These are phyloP conservation scores for Teratosphaeria gauchensis DNA, from an alignment of 2,329 filamentous ascomycete genomes.

Conservation along the genomic window DNA sequence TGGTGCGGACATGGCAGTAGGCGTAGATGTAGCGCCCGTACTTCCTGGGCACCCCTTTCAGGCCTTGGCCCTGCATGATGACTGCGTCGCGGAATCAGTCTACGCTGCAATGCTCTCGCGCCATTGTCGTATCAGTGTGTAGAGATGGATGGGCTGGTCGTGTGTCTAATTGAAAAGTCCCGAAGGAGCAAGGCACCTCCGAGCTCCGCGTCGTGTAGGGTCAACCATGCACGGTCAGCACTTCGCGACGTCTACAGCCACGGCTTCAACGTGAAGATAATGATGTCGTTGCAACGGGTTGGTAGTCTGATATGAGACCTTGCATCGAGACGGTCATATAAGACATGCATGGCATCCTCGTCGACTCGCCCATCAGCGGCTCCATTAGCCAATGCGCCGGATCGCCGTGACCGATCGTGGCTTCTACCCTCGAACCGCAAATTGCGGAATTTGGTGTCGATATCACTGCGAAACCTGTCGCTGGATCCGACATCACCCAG, in stretches of 20 bases:
- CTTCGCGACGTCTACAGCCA: not conserved
- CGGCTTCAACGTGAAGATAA: not conserved
- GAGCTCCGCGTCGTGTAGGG: not conserved
- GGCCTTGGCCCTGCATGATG: not conserved
- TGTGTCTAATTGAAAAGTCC: not conserved
- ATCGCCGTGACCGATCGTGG: slow-evolving; percentile 37
- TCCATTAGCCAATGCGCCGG: not conserved
- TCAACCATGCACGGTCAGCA: not conserved
- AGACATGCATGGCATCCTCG: slow-evolving; percentile 13
- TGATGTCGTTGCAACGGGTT: not conserved
- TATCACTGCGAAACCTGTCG: slow-evolving; percentile 77
- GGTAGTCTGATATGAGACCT: not conserved
- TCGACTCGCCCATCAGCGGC: not conserved
- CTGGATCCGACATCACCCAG: slow-evolving; percentile 45
- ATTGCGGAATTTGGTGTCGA: slow-evolving; percentile 75
- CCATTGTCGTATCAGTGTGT: not conserved
- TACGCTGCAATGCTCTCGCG: not conserved
- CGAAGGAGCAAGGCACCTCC: not conserved
- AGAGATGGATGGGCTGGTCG: not conserved
- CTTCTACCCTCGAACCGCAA: slow-evolving; percentile 61
- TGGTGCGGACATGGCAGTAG: slow-evolving; percentile 52
- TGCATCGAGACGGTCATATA: not conserved
- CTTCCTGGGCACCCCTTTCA: not conserved
- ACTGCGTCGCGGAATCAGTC: not conserved
- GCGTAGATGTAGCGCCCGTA: slow-evolving; percentile 51